Evolutionary conservation across 441 rosid species (phyloP).

Genomic region (Populus hybrid): DNA sequence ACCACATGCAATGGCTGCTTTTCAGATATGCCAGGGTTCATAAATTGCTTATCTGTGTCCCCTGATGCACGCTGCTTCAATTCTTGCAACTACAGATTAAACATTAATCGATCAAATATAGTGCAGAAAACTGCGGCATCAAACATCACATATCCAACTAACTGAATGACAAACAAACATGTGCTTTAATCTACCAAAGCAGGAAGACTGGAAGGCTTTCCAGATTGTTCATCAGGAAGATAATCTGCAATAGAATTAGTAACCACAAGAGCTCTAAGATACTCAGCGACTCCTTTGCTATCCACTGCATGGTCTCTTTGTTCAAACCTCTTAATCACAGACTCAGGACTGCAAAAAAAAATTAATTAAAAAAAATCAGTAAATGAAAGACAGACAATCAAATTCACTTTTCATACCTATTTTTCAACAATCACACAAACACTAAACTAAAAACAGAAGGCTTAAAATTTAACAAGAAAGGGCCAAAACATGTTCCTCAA

Average conservation of each 20-base stretch:
- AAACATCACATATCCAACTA: background rate
- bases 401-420: background rate
- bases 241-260: conserved; percentile 80
- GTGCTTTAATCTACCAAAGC: conserved; percentile 49
- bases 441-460: background rate
- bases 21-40: conserved; percentile 87
- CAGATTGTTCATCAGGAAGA: conserved; percentile 87
- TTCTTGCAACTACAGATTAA: conserved; percentile 71
- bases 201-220: conserved; percentile 83
- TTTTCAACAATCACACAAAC: background rate
- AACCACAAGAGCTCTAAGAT: conserved; percentile 75
- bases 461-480: background rate
- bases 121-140: background rate
- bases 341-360: conserved; percentile 60
- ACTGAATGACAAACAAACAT: background rate
- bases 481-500: background rate
- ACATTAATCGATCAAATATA: conserved; percentile 18
- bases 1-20: conserved; percentile 94
- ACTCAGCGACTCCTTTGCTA: conserved; percentile 86
- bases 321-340: conserved; percentile 81
- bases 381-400: background rate
- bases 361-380: background rate
- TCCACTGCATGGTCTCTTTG: conserved; percentile 79
- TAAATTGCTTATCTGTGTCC: conserved; percentile 57
- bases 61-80: conserved; percentile 86